Evolutionary conservation across 345 rosid species (phyloP), one percentile per base, ranked within the genome.

Genomic region (Rhodamnia rubescens): DNA sequence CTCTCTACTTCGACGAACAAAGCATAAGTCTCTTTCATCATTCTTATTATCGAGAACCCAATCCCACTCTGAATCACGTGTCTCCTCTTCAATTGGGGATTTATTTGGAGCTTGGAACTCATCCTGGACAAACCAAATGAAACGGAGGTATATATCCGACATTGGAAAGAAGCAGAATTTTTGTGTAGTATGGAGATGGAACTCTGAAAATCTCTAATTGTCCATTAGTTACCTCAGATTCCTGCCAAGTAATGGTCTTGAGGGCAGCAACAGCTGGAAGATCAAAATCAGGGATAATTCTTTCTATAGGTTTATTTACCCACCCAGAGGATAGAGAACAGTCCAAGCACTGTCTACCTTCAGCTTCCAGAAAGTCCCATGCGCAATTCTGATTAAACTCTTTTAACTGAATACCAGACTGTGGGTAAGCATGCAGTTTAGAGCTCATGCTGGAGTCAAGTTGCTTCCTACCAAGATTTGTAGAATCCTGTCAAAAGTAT

Each of bases 331-430:
- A 82, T 21, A 86, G 86, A 53, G 81, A 88, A 75, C 27, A 85
- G 52, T 90, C 92, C 85, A 86, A 81, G 83, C 83, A 85, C 16
- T 83, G 86, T 82, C 49, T 75, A 55, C 24, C 81, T 87, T 89
- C 93, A 88, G 85, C 83, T 87, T 89, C 90, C 86, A 88, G 5
- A 82, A 83, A 84, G 53, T 88, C 90, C 86, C 87, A 83, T 78
- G 80, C 58, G 57, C 90, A 89, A 82, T 83, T 87, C 57, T 74
- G 50, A 86, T 84, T 49, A 85, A 53, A 82, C 85, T 89, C 83
- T 58, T 87, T 85, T 82, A 69, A 87, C 82, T 42, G 83, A 84
- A 86, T 57, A 47, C 90, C 90, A 36, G 91, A 86, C 44, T 85
- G 44, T 81, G 88, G 86, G 85, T 84, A 88, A 50, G 90, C 64